Evolutionary conservation across 2,329 filamentous ascomycete species (phyloP).

Genomic region (Cyanodermella asteris): DNA sequence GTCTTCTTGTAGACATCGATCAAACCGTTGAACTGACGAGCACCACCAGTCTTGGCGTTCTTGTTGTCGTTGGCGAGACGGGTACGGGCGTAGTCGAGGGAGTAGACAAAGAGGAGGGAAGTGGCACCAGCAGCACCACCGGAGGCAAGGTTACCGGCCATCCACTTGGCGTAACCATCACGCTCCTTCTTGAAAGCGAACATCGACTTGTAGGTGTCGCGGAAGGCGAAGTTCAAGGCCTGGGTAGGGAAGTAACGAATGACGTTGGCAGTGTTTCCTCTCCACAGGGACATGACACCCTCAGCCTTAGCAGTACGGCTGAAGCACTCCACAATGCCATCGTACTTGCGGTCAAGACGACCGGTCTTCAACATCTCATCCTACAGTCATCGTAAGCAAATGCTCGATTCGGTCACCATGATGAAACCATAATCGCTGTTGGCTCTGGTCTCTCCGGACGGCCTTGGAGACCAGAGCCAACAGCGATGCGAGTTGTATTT

Average conservation of each 20-base stretch:
- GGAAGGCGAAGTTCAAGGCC: conserved; percentile 99
- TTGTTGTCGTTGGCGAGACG: conserved; percentile 99
- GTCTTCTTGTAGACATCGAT: conserved; percentile 99
- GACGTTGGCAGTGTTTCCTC: conserved; percentile 99
- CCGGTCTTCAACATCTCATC: conserved; percentile 99
- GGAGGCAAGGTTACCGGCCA: conserved; percentile 97
- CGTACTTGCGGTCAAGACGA: conserved; percentile 95
- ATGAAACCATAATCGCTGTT: no score
- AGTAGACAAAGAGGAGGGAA: conserved; percentile 99
- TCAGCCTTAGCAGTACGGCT: conserved; percentile 69
- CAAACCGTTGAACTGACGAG: conserved; percentile 99
- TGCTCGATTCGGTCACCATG: no score
- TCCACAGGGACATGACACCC: conserved; percentile 90
- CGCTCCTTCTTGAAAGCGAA: conserved; percentile 99
- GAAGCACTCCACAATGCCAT: conserved; percentile 91
- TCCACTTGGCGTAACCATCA: conserved; percentile 97
- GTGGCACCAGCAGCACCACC: conserved; percentile 99
- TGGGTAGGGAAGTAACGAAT: conserved; percentile 99
- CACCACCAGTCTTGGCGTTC: conserved; percentile 89
- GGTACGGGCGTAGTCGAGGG: conserved; percentile 99
- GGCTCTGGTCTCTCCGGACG: no score
- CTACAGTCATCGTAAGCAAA: no score
- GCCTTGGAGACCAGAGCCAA: no score
- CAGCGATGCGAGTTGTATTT: conserved; percentile 8
- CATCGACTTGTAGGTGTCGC: conserved; percentile 99